phyloP scores from a whole-genome alignment of 768 basidiomycete genomes.

The Naganishia onofrii region DNA sequence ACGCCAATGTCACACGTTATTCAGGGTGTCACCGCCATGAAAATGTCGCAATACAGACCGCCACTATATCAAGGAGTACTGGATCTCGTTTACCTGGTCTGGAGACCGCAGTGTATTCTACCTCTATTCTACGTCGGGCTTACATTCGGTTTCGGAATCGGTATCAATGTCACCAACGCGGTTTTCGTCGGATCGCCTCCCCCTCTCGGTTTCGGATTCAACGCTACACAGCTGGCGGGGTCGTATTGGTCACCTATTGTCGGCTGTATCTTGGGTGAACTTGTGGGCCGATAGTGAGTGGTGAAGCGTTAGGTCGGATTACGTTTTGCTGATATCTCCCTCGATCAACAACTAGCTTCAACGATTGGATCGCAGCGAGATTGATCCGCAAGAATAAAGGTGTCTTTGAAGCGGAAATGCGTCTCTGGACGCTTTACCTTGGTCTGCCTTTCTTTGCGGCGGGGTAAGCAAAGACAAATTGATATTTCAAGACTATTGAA shows the following conservation, averaged over 20 bases:
- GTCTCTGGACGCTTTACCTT: constrained; percentile 62
- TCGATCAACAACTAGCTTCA: neutral
- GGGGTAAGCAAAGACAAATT: neutral
- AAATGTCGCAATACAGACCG: constrained; percentile 61
- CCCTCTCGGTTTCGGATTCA: constrained; percentile 60
- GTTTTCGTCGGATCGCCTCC: constrained; percentile 63
- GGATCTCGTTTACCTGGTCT: constrained; percentile 59
- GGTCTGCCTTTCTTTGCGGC: constrained; percentile 58
- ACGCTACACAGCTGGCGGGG: constrained; percentile 59
- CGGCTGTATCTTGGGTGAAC: no score
- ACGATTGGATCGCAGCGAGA: constrained; percentile 17
- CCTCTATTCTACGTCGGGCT: constrained; percentile 59
- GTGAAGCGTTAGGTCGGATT: no score
- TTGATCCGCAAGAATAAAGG: constrained; percentile 56
- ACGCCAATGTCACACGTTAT: neutral
- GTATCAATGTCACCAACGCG: constrained; percentile 64
- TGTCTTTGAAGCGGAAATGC: constrained; percentile 63
- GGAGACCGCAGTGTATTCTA: constrained; percentile 63
- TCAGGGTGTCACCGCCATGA: constrained; percentile 61
- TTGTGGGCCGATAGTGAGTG: no score
- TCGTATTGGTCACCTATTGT: constrained; percentile 15
- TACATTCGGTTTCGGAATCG: constrained; percentile 66
- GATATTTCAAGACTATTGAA: neutral
- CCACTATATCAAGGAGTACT: constrained; percentile 40
- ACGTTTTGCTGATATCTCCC: no score